phyloP scores from a whole-genome alignment of 108 stramenopile species.

The Nitzschia putrida region DNA sequence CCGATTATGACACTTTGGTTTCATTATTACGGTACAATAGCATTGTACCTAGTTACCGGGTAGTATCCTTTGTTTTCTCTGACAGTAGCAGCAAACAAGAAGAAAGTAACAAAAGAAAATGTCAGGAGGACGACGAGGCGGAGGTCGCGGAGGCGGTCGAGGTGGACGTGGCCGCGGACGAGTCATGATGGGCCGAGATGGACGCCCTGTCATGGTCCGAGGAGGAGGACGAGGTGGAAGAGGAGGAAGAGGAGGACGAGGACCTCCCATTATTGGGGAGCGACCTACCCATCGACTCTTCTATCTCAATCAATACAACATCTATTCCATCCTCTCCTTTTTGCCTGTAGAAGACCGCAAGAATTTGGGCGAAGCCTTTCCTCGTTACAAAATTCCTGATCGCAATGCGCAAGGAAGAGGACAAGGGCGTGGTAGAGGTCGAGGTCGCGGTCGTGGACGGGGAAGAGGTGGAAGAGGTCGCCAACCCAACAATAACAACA shows the following conservation, averaged over 20 bases:
- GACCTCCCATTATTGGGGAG: background rate
- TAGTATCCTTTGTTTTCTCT: no score
- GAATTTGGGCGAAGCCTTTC: conserved; percentile 23
- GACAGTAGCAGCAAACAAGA: background rate
- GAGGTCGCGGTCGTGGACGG: background rate
- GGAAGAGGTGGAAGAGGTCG: conserved; percentile 11
- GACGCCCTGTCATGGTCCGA: background rate
- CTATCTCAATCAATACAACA: conserved; percentile 18
- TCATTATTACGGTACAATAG: no score
- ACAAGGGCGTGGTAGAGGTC: background rate
- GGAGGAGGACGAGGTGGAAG: conserved; percentile 1
- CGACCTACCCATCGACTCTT: conserved; percentile 8
- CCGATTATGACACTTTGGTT: no score
- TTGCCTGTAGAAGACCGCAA: conserved; percentile 23
- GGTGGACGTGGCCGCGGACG: conserved; percentile 9
- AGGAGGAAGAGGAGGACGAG: conserved; percentile 1
- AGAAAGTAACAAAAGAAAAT: background rate
- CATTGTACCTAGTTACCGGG: no score
- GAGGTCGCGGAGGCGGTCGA: conserved; percentile 1
- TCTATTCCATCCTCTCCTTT: conserved; percentile 2
- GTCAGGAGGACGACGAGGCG: conserved; percentile 15
- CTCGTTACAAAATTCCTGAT: conserved; percentile 7
- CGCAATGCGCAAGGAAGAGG: background rate
- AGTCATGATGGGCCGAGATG: background rate
- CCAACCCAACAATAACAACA: background rate